Evolutionary conservation across 257 asterid genomes (phyloP).

Genomic region (Cordia subcordata): DNA sequence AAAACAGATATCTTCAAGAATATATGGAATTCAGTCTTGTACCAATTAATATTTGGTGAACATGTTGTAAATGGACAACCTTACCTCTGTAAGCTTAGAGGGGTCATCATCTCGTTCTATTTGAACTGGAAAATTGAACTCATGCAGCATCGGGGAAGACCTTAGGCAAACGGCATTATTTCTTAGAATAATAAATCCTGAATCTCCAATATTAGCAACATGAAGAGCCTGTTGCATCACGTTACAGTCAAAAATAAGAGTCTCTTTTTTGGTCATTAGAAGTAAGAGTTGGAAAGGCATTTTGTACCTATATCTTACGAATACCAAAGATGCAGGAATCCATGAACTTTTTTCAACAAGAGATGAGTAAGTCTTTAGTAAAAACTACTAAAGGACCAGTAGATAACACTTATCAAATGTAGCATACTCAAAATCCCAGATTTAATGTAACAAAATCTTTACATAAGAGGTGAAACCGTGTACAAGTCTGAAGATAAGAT

Average conservation of each 20-base stretch:
- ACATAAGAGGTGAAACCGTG: too few species aligned
- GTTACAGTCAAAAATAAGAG: neutral
- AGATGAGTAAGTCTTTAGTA: too few species aligned
- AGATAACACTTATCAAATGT: too few species aligned
- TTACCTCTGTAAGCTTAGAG: slow-evolving; percentile 65
- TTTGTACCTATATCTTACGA: too few species aligned
- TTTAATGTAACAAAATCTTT: too few species aligned
- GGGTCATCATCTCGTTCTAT: slow-evolving; percentile 54
- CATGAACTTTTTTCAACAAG: too few species aligned
- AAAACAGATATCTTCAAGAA: neutral
- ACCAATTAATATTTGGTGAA: neutral
- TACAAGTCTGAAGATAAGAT: too few species aligned
- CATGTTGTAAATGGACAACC: slow-evolving; percentile 2
- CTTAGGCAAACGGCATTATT: slow-evolving; percentile 50
- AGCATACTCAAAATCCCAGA: too few species aligned
- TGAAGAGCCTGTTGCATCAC: slow-evolving; percentile 49
- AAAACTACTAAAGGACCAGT: too few species aligned
- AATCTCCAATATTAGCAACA: slow-evolving; percentile 80
- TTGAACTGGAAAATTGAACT: slow-evolving; percentile 60
- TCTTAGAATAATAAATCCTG: slow-evolving; percentile 67
- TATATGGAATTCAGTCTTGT: too few species aligned
- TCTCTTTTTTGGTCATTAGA: neutral
- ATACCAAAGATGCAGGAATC: too few species aligned
- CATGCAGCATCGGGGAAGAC: slow-evolving; percentile 68
- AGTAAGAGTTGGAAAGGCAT: neutral